Base-by-base conservation (phyloP, 2,329 filamentous ascomycete species). In the Hortaea werneckii region DNA sequence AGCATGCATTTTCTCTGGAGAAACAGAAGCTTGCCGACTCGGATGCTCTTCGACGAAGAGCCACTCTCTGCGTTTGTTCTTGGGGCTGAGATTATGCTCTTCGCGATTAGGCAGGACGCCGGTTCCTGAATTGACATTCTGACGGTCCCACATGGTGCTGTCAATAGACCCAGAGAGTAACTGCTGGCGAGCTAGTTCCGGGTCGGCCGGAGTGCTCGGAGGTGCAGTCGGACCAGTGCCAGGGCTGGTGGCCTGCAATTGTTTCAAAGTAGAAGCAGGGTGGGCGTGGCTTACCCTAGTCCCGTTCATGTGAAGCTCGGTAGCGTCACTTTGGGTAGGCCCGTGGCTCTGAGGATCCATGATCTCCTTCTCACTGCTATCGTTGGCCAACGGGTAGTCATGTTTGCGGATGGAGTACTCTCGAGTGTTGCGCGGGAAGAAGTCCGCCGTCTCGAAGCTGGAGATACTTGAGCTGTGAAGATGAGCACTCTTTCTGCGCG, bases 371-470 rank as follows among this genome's bases (percentile, higher is more conserved):
- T 53, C 49, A 6, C 52, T 53, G 1, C 49, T 50, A 2, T 43
- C 42, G 10, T 54, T 47, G 5, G 30, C 28, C 5, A 49, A 40
- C 4, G 50, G 40, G 42, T 61, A 61, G 10, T 54, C 54, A 27
- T 64, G 52, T 43, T 60, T 61, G 28, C 57, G 58, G 38, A 57
- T 57, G 5, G 64, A 66, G 43, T 65, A 62, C 12, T 66, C 62
- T 29, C 54, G 52, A 27, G 64, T 60, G 46, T 67, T 63, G 50
- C 53, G 54, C 7, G 64, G 64, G 47, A 67, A 67, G 59, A 67
- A 67, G 50, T 66, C 63, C 13, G 59, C 58, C 8, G 64, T 67
- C 29, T 56, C 55, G 46, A 64, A 61, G 50, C 64, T 66, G 7
- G 63, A 58, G n/a, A 58, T 48, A 46, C 63, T 66, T 5, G 62